Evolutionary conservation across 306 rosid species (phyloP).

Genomic region (Lathyrus tuberosus): DNA sequence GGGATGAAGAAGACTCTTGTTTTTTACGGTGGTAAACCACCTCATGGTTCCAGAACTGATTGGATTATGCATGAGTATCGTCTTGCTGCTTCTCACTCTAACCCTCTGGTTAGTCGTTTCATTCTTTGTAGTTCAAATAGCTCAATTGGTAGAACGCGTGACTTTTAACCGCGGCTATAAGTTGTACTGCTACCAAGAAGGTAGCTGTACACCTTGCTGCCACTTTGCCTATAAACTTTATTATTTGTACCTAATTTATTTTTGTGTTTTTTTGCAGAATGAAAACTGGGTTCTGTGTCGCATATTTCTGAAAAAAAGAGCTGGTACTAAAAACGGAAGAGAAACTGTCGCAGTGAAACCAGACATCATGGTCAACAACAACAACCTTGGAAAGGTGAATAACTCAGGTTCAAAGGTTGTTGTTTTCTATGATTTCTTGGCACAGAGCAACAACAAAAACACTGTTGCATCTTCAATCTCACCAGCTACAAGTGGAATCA

Average conservation of each 20-base stretch:
- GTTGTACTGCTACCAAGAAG: no score
- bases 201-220: no score
- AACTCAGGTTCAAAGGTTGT: conserved; percentile 31
- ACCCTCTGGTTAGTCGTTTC: not conserved
- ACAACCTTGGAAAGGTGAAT: not conserved
- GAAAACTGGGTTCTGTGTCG: conserved; percentile 90
- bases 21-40: conserved; percentile 89
- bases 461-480: conserved; percentile 49
- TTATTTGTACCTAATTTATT: no score
- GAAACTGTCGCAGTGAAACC: not conserved
- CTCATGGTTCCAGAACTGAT: conserved; percentile 86
- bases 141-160: no score
- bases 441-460: conserved; percentile 38
- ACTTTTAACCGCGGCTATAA: no score
- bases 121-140: no score
- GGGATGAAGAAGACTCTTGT: conserved; percentile 96
- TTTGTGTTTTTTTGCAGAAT: not conserved
- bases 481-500: conserved; percentile 75
- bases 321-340: conserved; percentile 48
- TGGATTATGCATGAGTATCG: conserved; percentile 99
- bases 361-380: no score
- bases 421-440: conserved; percentile 85
- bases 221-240: no score
- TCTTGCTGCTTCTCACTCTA: conserved; percentile 37
- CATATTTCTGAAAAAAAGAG: conserved; percentile 85